A percentile compares a stretch with the other conserved stretches of the same genome.
Evolutionary conservation across 768 basidiomycete genomes (phyloP).

Genomic region (Termitomyces sp.): DNA sequence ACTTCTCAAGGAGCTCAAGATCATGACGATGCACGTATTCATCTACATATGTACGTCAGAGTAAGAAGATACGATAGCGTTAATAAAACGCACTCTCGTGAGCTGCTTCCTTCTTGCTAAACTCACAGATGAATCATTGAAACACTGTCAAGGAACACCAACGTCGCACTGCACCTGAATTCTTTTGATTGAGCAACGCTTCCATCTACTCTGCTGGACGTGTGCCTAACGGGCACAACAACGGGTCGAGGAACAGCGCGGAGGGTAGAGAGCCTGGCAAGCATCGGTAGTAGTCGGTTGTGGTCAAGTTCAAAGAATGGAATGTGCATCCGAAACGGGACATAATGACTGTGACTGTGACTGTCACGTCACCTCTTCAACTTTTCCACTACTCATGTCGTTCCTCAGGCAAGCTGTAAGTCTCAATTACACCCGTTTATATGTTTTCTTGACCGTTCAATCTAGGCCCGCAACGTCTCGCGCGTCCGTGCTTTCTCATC

Average conservation of each 20-base stretch:
- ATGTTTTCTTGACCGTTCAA: not conserved
- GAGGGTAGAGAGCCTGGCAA: constrained; percentile 35
- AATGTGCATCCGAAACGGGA: constrained; percentile 13
- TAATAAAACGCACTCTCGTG: constrained; percentile 39
- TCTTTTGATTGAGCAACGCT: constrained; percentile 59
- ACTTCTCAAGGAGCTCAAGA: constrained; percentile 51
- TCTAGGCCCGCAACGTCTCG: constrained; percentile 51
- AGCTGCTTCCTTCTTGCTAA: constrained; percentile 71
- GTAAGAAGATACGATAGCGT: not conserved
- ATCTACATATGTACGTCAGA: constrained; percentile 33
- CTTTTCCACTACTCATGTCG: constrained; percentile 57
- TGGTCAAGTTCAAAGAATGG: constrained; percentile 13
- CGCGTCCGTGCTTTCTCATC: constrained; percentile 58
- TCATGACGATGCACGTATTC: constrained; percentile 64
- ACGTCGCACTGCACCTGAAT: constrained; percentile 46
- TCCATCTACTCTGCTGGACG: constrained; percentile 45
- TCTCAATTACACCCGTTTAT: constrained; percentile 6
- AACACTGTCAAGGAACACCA: constrained; percentile 20
- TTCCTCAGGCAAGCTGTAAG: constrained; percentile 63
- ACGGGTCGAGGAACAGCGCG: constrained; percentile 40
- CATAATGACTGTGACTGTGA: constrained; percentile 25
- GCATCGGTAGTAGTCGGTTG: constrained; percentile 28
- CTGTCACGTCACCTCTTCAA: constrained; percentile 44
- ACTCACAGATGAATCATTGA: constrained; percentile 4
- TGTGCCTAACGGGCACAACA: constrained; percentile 32